Evolutionary conservation across 2,329 filamentous ascomycete genomes (phyloP), one percentile per base, ranked within the genome.

Genomic region (Colletotrichum sansevieriae): DNA sequence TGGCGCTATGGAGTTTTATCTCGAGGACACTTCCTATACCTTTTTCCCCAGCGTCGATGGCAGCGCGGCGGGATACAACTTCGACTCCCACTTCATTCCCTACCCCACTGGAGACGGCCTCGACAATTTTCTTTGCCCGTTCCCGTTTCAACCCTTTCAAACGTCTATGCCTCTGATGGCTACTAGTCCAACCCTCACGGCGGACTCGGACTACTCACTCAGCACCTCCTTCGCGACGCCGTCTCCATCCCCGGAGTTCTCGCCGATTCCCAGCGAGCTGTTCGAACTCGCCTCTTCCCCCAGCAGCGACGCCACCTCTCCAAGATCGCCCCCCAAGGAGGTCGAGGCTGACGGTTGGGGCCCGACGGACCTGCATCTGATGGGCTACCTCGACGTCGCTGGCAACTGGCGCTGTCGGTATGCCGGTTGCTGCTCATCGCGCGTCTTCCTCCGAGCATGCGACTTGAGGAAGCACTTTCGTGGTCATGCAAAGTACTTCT

Each of bases 361-460:
- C 4, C 60, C 60, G 13, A 29, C 43, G 3, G 65, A 67, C 22
- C 37, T 67, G 3, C 65, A 64, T 10, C 51, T 58, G 35, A 67
- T 67, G 52, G 65, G 65, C 35, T 65, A 69, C 15, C 62, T 69
- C 11, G 66, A 69, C 13, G 66, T 56, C 3, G 51, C 54, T 41
- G 66, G 66, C 41, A 69, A 66, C 35, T 59, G 63, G 66, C 66
- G 66, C 13, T 69, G 65, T 18, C 65, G 65, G 4, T 64, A 64
- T 35, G 47, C 51, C 1, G 65, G 65, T 1, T 67, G 65, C 44
- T 57, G 65, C 51, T 67, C 65, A 13, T 64, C 65, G 12, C 65
- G 65, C 20, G 60, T 67, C 3, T 67, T 67, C 37, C 52, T 67
- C 2, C 41, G 65, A n/a, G 65, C 65, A 8, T 67, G 65, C 8